Evolutionary conservation across 768 basidiomycete species (phyloP).

Genomic region (Pulveroboletus sp.): DNA sequence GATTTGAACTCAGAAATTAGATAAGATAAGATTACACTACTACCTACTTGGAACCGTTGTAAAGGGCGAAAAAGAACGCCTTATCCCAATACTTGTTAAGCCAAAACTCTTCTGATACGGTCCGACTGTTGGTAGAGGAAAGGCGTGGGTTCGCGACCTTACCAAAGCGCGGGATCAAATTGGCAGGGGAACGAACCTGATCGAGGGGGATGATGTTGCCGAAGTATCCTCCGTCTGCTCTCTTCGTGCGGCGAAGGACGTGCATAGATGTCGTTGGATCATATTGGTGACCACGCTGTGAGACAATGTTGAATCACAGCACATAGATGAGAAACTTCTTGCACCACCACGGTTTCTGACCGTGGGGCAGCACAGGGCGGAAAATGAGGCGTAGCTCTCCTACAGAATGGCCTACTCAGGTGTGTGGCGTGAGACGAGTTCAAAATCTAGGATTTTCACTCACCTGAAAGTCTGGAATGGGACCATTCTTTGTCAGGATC

Average conservation of each 20-base stretch:
- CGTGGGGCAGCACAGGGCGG: neutral
- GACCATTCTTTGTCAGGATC: neutral
- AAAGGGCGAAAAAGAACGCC: too few relatives aligned
- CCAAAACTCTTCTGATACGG: neutral
- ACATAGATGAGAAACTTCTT: too few relatives aligned
- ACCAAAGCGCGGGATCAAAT: neutral
- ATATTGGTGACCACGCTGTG: neutral
- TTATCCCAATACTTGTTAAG: constrained; percentile 1
- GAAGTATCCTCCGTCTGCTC: neutral
- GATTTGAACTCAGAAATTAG: too few relatives aligned
- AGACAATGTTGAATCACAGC: neutral
- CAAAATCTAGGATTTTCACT: too few relatives aligned
- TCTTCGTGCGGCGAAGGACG: neutral
- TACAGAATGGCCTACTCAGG: neutral
- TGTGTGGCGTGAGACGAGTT: too few relatives aligned
- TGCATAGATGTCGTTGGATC: neutral
- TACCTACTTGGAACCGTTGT: too few relatives aligned
- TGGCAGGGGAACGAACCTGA: neutral
- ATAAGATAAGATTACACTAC: too few relatives aligned
- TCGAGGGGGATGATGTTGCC: neutral
- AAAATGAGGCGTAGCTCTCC: neutral
- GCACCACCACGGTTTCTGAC: neutral
- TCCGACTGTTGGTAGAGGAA: neutral
- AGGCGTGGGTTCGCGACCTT: neutral
- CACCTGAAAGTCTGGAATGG: neutral